A percentile compares a stretch with the other conserved stretches of the same genome.
Evolutionary conservation across 306 rosid genomes (phyloP).

Genomic region (Hippophae tibetana): DNA sequence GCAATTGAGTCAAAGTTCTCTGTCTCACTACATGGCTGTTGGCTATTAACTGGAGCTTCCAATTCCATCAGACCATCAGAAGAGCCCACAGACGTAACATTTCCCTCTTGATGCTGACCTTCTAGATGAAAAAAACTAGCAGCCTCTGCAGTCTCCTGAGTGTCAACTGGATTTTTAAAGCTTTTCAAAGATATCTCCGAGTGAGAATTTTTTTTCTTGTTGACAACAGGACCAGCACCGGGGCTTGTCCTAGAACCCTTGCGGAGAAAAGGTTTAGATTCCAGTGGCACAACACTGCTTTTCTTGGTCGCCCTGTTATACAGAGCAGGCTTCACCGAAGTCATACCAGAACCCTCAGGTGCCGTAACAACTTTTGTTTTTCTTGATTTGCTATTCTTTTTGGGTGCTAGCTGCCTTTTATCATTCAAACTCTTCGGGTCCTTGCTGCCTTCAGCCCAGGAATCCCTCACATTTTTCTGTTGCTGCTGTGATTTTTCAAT

Average conservation of each 20-base stretch:
- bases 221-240: constrained; percentile 34
- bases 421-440: constrained; percentile 42
- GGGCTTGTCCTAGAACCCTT: constrained; percentile 61
- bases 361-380: constrained; percentile 40
- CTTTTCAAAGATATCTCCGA: constrained; percentile 36
- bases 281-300: constrained; percentile 92
- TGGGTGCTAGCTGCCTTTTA: constrained; percentile 38
- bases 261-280: constrained; percentile 77
- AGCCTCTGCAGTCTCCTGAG: constrained; percentile 40
- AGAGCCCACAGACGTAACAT: constrained; percentile 23
- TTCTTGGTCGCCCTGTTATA: constrained; percentile 65
- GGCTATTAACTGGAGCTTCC: constrained; percentile 36
- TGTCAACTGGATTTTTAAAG: constrained; percentile 33
- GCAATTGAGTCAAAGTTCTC: constrained; percentile 36
- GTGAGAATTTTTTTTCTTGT: constrained; percentile 46
- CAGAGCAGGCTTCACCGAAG: constrained; percentile 41
- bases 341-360: constrained; percentile 34
- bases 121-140: constrained; percentile 40
- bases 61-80: constrained; percentile 37
- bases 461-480: constrained; percentile 54
- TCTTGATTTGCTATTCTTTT: constrained; percentile 41
- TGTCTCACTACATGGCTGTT: constrained; percentile 31
- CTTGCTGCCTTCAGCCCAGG: constrained; percentile 27
- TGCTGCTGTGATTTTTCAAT: constrained; percentile 44
- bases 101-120: constrained; percentile 45